Percentiles rank a stretch among this genome's conserved stretches.
phyloP scores from a whole-genome alignment of 768 basidiomycete species.

The Boletus sp. region DNA sequence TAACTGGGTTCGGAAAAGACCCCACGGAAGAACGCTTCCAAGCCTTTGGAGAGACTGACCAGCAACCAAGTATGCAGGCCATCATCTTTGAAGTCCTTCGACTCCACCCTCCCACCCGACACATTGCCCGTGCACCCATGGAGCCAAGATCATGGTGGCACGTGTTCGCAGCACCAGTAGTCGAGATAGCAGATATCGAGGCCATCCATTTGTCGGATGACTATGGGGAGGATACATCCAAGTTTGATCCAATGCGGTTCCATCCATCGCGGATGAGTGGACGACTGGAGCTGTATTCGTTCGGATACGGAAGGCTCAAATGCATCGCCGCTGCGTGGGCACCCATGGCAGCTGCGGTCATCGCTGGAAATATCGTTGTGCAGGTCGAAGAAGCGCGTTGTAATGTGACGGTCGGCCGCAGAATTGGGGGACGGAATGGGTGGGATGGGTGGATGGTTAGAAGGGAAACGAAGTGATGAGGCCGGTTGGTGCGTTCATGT shows the following conservation, averaged over 20 bases:
- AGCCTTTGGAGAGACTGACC: slow-evolving; percentile 10
- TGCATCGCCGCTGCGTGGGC: slow-evolving; percentile 52
- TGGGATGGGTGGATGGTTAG: slow-evolving; percentile 44
- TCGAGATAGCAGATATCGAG: slow-evolving; percentile 26
- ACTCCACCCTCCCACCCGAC: slow-evolving; percentile 26
- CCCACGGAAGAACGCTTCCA: slow-evolving; percentile 22
- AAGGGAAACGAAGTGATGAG: not conserved
- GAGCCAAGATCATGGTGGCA: slow-evolving; percentile 13
- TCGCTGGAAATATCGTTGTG: slow-evolving; percentile 42
- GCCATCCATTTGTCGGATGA: slow-evolving; percentile 14
- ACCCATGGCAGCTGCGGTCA: slow-evolving; percentile 50
- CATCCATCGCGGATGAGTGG: slow-evolving; percentile 27
- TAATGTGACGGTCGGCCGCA: slow-evolving; percentile 11
- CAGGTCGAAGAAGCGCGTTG: slow-evolving; percentile 26
- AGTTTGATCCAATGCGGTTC: slow-evolving; percentile 44
- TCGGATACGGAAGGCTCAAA: slow-evolving; percentile 41
- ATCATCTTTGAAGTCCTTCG: slow-evolving; percentile 30
- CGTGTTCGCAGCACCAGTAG: not conserved
- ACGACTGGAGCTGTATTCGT: slow-evolving; percentile 35
- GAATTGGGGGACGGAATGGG: slow-evolving; percentile 42
- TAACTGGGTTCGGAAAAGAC: slow-evolving; percentile 24
- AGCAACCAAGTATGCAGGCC: slow-evolving; percentile 19
- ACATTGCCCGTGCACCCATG: slow-evolving; percentile 18
- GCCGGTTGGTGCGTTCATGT: not conserved
- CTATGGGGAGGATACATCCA: slow-evolving; percentile 33